Percentiles rank a stretch among this genome's conserved stretches.
phyloP scores from a whole-genome alignment of 2,329 filamentous ascomycete species.

The Ceratocystis eucalypticola region DNA sequence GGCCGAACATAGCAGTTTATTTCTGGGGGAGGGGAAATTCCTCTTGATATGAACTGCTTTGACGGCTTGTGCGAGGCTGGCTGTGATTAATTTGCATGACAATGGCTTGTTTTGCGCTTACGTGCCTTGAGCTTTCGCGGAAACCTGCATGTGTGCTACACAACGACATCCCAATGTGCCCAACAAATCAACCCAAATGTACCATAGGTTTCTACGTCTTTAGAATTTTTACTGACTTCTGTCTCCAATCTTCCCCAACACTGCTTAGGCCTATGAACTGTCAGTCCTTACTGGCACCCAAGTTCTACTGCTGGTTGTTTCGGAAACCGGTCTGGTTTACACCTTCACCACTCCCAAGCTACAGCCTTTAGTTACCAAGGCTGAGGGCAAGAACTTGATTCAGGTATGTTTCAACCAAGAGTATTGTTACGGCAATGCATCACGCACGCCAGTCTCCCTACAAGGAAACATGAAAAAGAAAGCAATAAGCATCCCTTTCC shows the following conservation, averaged over 20 bases:
- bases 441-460: too few relatives aligned
- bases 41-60: not conserved
- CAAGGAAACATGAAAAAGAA: too few relatives aligned
- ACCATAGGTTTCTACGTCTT: not conserved
- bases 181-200: not conserved
- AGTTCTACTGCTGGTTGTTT: slow-evolving; percentile 90
- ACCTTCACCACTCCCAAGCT: slow-evolving; percentile 98
- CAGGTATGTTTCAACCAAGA: slow-evolving; percentile 50
- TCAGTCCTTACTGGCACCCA: slow-evolving; percentile 96
- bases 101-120: not conserved
- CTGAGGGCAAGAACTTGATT: slow-evolving; percentile 97
- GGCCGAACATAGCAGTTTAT: not conserved
- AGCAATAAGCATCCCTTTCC: not conserved
- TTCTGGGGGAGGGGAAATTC: not conserved
- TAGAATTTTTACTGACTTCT: slow-evolving; percentile 16
- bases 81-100: not conserved
- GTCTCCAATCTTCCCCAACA: slow-evolving; percentile 9
- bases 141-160: not conserved
- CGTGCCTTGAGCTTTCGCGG: not conserved
- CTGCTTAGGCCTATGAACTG: slow-evolving; percentile 74
- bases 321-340: slow-evolving; percentile 92
- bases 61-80: not conserved
- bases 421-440: too few relatives aligned
- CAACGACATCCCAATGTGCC: slow-evolving; percentile 1
- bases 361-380: slow-evolving; percentile 93